Evolutionary conservation across 495 filamentous ascomycete genomes (phyloP).

Genomic region (Aspergillus steynii): DNA sequence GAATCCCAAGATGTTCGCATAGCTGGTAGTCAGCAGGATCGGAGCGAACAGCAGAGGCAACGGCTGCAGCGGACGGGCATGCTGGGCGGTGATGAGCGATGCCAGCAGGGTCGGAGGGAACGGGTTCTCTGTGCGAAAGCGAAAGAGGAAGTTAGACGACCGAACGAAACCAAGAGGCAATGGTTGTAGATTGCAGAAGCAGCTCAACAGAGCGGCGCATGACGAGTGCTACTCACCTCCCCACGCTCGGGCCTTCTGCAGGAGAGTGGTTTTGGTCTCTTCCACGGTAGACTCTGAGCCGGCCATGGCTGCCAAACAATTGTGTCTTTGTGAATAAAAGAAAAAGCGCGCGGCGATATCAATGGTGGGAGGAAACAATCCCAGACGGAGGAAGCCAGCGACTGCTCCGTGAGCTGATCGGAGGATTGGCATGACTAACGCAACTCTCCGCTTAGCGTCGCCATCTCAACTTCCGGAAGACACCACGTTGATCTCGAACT

Average conservation of each 20-base stretch:
- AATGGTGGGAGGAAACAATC: no score
- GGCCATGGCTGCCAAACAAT: slow-evolving; percentile 15
- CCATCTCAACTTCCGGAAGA: slow-evolving; percentile 23
- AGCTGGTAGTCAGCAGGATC: slow-evolving; percentile 81
- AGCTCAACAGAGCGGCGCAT: neutral
- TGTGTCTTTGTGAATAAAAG: slow-evolving; percentile 1
- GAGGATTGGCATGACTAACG: slow-evolving; percentile 19
- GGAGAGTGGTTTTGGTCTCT: slow-evolving; percentile 48
- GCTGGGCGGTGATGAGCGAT: slow-evolving; percentile 74
- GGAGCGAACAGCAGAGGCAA: slow-evolving; percentile 82
- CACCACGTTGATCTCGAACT: slow-evolving; percentile 32
- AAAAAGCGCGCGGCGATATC: neutral
- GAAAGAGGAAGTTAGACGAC: neutral
- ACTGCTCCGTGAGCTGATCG: neutral
- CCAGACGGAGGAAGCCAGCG: no score
- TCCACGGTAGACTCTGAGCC: slow-evolving; percentile 36
- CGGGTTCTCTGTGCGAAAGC: slow-evolving; percentile 61
- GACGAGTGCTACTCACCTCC: slow-evolving; percentile 59
- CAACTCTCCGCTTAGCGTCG: slow-evolving; percentile 23
- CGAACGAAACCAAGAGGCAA: neutral
- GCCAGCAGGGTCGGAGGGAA: slow-evolving; percentile 77
- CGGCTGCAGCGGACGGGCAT: slow-evolving; percentile 70
- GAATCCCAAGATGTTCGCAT: slow-evolving; percentile 76
- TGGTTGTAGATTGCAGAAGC: neutral
- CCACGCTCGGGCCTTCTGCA: slow-evolving; percentile 61